phyloP scores from a whole-genome alignment of 805 yeast genomes.

The Candida quercuum region DNA sequence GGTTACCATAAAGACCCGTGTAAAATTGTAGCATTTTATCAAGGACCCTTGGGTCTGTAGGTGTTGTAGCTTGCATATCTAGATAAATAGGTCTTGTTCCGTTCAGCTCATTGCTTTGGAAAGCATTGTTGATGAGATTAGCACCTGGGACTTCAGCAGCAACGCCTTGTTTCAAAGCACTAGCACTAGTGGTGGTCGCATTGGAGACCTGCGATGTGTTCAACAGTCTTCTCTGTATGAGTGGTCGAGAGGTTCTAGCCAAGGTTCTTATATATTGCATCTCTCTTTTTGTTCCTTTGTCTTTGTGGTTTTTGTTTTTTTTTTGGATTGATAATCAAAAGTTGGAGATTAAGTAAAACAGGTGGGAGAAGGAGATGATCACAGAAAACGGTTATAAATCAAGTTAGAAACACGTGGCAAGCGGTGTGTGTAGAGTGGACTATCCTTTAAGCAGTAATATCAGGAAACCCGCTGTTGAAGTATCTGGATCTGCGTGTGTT shows the following conservation, averaged over 20 bases:
- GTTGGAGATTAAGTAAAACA: too few relatives aligned
- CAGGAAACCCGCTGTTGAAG: too few relatives aligned
- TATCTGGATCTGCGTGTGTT: too few relatives aligned
- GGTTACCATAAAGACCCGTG: conserved; percentile 95
- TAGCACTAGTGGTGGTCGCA: conserved; percentile 13
- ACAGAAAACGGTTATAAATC: too few relatives aligned
- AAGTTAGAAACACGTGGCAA: too few relatives aligned
- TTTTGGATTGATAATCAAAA: too few relatives aligned
- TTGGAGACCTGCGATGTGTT: conserved; percentile 13
- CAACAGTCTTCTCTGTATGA: conserved; percentile 9
- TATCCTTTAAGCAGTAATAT: too few relatives aligned
- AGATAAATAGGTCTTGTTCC: conserved; percentile 90
- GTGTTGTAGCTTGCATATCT: conserved; percentile 98
- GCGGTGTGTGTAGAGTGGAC: too few relatives aligned
- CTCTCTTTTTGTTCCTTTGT: not conserved
- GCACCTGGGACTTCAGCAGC: conserved; percentile 20
- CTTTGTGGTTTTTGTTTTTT: too few relatives aligned
- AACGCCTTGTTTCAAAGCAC: conserved; percentile 2
- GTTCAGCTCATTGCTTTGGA: conserved; percentile 33
- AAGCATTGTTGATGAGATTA: conserved; percentile 32
- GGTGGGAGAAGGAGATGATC: too few relatives aligned
- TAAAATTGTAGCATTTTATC: conserved; percentile 81
- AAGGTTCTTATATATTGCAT: conserved; percentile 2
- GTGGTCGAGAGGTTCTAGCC: conserved; percentile 2
- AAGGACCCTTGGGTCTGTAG: conserved; percentile 93